phyloP scores from a whole-genome alignment of 2,329 filamentous ascomycete genomes.

The Colletotrichum chrysophilum region DNA sequence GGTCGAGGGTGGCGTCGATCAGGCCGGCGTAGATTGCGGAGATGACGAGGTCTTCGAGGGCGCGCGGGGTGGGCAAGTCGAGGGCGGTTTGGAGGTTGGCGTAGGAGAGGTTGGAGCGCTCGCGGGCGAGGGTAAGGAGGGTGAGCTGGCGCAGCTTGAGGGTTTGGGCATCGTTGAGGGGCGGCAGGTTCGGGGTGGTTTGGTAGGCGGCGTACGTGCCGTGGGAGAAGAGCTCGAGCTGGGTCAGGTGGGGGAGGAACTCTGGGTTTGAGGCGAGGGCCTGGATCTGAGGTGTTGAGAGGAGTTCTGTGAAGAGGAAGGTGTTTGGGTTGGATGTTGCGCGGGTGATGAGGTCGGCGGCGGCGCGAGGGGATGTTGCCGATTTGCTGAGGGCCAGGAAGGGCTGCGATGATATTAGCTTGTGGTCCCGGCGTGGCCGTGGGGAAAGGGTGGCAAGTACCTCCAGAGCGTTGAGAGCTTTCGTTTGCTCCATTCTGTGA shows the following conservation, averaged over 20 bases:
- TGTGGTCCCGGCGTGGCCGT: not conserved
- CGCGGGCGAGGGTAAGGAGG: slow-evolving; percentile 79
- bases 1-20: slow-evolving; percentile 82
- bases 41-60: slow-evolving; percentile 87
- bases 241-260: slow-evolving; percentile 65
- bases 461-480: slow-evolving; percentile 69
- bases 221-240: slow-evolving; percentile 90
- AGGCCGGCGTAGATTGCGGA: slow-evolving; percentile 87
- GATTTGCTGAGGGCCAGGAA: slow-evolving; percentile 89
- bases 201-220: slow-evolving; percentile 84
- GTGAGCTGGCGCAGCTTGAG: slow-evolving; percentile 92
- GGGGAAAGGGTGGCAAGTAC: slow-evolving; percentile 36
- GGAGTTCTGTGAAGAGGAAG: slow-evolving; percentile 93
- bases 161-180: slow-evolving; percentile 73
- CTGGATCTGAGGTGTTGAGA: slow-evolving; percentile 80
- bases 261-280: slow-evolving; percentile 68
- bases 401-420: slow-evolving; percentile 63
- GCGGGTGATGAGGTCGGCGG: slow-evolving; percentile 83
- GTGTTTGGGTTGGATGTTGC: slow-evolving; percentile 90
- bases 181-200: slow-evolving; percentile 61
- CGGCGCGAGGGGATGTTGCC: slow-evolving; percentile 81
- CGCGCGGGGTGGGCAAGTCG: slow-evolving; percentile 67
- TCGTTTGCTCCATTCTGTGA: slow-evolving; percentile 73
- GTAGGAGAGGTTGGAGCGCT: slow-evolving; percentile 75
- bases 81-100: slow-evolving; percentile 69